Base-by-base conservation (phyloP, 371 early-diverging fungal species). In the Lichtheimia ramosa region DNA sequence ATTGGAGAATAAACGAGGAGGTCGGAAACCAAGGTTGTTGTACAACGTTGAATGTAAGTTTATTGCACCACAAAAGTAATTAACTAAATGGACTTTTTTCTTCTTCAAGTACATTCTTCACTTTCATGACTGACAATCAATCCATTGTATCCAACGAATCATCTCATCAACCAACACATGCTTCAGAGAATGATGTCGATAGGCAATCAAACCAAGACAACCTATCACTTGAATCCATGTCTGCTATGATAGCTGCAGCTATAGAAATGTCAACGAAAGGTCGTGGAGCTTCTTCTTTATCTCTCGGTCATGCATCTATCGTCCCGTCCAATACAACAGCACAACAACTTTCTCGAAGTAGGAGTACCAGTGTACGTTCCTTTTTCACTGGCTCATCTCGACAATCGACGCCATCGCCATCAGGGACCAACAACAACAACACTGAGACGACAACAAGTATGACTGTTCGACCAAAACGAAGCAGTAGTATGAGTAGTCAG, bases 241-340 rank as follows among this genome's bases (percentile, higher is more conserved):
- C 81, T 3, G 74, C 75, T 6, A 74, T 71, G 7, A 70, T 81
- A 56, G 77, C 81, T 6, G 73, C 75, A 15, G 81, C 81, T 18
- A 74, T 75, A 12, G 73, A 75, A 58, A 65, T 79, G 62, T 70
- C 80, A 14, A 59, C 63, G 16, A 54, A 58, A 6, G 64, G 64
- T 2, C 56, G 60, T 20, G 66, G 62, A 2, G 51, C 65, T 7
- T 77, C 77, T 0, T 77, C 77, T n/a, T 64, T 81, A 40, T 68
- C 71, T 0, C 54, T 70, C 5, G 81, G 81, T 10, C 64, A 57
- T 56, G 81, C 81, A 25, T 81, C 81, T 12, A 81, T 81, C 39
- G n/a, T 73, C 12, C 69, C 70, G 2, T 54, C 52, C 18, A 49
- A 46, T 10, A 57, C 54, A 27, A 41, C 16, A 28, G 54, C 48